Percentiles rank a stretch among this genome's conserved stretches.
Conservation (phyloP, 148 eudicot species). For the Talinum fruticosum region DNA sequence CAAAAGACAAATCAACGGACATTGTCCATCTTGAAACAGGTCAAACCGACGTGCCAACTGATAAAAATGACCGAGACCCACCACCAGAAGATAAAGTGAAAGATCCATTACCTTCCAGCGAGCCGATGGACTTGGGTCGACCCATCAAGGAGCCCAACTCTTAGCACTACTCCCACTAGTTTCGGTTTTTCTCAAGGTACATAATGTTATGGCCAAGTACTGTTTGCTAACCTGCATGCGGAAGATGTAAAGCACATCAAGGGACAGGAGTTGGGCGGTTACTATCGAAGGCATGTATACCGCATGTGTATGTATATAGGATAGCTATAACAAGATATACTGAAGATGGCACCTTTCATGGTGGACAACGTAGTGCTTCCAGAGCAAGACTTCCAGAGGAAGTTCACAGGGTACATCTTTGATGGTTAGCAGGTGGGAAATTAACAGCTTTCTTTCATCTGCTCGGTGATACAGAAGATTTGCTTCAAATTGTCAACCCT, state of each 20-base stretch:
- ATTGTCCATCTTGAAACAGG: slow-evolving; percentile 10
- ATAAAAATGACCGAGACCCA: slow-evolving; percentile 4
- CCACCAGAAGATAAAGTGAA: slow-evolving; percentile 26
- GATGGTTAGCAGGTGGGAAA: neutral
- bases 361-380: too few species aligned
- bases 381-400: too few species aligned
- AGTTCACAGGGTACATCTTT: neutral
- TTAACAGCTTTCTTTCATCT: neutral
- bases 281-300: neutral
- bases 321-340: neutral
- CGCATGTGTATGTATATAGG: slow-evolving; percentile 5
- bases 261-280: neutral
- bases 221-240: neutral
- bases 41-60: slow-evolving; percentile 18
- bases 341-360: neutral
- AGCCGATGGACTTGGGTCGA: slow-evolving; percentile 28
- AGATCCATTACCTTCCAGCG: slow-evolving; percentile 10
- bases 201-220: neutral
- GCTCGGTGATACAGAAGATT: neutral
- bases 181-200: slow-evolving; percentile 2
- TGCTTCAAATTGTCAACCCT: neutral
- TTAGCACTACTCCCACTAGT: neutral
- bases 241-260: neutral
- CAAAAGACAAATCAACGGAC: slow-evolving; percentile 12
- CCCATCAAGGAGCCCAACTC: slow-evolving; percentile 20